phyloP scores from a whole-genome alignment of 2,329 filamentous ascomycete genomes.

The Pezicula carpinea region DNA sequence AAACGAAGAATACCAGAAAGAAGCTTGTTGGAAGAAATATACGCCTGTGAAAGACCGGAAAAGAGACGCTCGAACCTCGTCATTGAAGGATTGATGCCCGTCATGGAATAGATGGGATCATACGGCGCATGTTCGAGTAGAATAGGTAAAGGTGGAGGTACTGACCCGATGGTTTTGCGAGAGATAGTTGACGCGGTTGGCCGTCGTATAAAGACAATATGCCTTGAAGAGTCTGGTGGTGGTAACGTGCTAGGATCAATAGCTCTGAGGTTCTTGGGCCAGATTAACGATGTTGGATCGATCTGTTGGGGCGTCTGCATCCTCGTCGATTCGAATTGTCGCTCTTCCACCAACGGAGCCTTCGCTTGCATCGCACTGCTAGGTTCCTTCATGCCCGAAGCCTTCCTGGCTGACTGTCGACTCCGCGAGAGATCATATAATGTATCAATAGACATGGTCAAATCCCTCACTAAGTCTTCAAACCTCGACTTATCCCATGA shows the following conservation, averaged over 20 bases:
- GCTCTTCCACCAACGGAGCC: constrained; percentile 28
- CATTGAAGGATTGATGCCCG: constrained; percentile 61
- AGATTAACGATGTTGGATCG: constrained; percentile 48
- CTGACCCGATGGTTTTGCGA: constrained; percentile 15
- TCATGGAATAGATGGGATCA: constrained; percentile 56
- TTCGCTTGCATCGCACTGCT: constrained; percentile 13
- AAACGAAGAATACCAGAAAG: constrained; percentile 55
- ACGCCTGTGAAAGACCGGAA: constrained; percentile 40
- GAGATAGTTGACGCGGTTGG: constrained; percentile 16
- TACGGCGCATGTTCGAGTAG: constrained; percentile 69
- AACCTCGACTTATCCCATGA: constrained; percentile 69
- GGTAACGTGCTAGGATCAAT: constrained; percentile 19
- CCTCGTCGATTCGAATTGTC: constrained; percentile 51
- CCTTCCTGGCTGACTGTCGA: constrained; percentile 37
- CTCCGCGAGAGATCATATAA: constrained; percentile 72
- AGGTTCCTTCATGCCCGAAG: constrained; percentile 13
- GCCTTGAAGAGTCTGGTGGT: constrained; percentile 30
- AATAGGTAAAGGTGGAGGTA: constrained; percentile 37
- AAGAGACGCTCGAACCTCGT: constrained; percentile 60
- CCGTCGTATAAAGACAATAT: constrained; percentile 29
- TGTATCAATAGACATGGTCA: constrained; percentile 75
- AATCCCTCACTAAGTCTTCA: constrained; percentile 67
- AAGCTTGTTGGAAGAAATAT: constrained; percentile 47
- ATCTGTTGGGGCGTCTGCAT: constrained; percentile 59
- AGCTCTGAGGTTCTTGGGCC: constrained; percentile 26